Evolutionary conservation across 148 eudicot species (phyloP), one percentile per base, ranked within the genome.

Genomic region (Heliamphora exappendiculata): DNA sequence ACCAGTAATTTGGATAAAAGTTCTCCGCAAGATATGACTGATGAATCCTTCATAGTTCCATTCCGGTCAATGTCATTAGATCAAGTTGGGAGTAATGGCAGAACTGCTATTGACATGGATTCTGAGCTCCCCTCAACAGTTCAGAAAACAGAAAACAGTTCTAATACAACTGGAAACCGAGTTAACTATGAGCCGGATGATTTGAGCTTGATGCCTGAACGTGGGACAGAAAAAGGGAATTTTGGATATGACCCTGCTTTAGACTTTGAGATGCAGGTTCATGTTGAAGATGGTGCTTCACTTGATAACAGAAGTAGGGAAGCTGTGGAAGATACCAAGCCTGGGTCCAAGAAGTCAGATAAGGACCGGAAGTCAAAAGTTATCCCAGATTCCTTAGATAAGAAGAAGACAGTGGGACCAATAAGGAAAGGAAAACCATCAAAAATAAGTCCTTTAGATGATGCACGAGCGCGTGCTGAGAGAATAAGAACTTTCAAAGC

Each of bases 401-500:
- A 90, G 84, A 92, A 76, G 81, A 90, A 86, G 81, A 57, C 73
- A 36, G 74, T 75, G 50, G 84, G 86, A 36, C 86, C 85, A 76
- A 75, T 87, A 55, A 88, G 87, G 81, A 91, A 84, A 79, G 93
- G 80, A 57, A 89, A 86, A 78, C 84, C 88, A 62, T 86, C 93
- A 60, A 95, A 91, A 84, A 76, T 81, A 74, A 91, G 85, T 82
- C 87, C 93, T 77, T 81, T 85, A 65, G 99, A 93, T 33, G 98
- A 96, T 79, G 98, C 99, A 39, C 87, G 94, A 57, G 97, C 97
- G 71, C 99, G 99, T 74, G 99, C 99, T 63, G 98, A 96, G 66
- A 91, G 59, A 75, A 73, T 96, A 81, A 85, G 99, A 73, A 75
- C 93, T 62, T 96, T 75, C 75, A 96, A 96, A 88, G 98, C 99